These are phyloP conservation scores for Chlamydomonas applanata DNA, from an alignment of 139 green algal genomes.

Conservation along the genomic window DNA sequence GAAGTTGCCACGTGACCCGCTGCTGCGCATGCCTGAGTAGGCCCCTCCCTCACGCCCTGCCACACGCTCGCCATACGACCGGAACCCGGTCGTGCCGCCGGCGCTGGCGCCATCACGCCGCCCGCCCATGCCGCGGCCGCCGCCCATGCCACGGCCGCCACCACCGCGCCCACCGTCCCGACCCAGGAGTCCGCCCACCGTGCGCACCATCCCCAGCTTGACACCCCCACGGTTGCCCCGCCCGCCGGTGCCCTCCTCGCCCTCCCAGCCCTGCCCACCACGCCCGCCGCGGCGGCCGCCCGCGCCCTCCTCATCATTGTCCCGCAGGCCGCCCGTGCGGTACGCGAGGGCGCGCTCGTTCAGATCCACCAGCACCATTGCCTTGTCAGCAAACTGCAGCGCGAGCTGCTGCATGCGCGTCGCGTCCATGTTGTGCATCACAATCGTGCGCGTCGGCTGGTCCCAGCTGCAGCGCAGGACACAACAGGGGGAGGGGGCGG, in stretches of 20 bases:
- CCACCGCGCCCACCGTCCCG: too few species aligned
- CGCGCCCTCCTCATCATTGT: slow-evolving; percentile 64
- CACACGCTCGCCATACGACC: background rate
- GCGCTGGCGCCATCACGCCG: background rate
- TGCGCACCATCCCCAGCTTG: background rate
- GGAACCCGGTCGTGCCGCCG: background rate
- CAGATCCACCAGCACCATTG: slow-evolving; percentile 83
- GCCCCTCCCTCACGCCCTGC: background rate
- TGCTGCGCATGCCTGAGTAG: background rate
- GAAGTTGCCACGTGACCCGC: background rate
- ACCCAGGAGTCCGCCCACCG: background rate
- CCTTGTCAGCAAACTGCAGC: slow-evolving; percentile 78
- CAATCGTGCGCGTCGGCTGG: slow-evolving; percentile 89
- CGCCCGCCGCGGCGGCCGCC: slow-evolving; percentile 32
- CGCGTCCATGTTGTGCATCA: slow-evolving; percentile 85
- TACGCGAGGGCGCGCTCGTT: slow-evolving; percentile 91
- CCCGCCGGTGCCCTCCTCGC: background rate
- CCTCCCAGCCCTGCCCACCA: background rate
- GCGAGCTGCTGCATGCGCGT: slow-evolving; percentile 78
- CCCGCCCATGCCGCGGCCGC: background rate
- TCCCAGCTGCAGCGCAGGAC: too few species aligned
- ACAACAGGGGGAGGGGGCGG: too few species aligned
- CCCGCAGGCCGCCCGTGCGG: slow-evolving; percentile 70
- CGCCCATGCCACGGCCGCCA: background rate
- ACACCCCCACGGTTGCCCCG: background rate